Evolutionary conservation across 2,329 filamentous ascomycete genomes (phyloP).

Genomic region (Phyllosticta paracitricarpa): DNA sequence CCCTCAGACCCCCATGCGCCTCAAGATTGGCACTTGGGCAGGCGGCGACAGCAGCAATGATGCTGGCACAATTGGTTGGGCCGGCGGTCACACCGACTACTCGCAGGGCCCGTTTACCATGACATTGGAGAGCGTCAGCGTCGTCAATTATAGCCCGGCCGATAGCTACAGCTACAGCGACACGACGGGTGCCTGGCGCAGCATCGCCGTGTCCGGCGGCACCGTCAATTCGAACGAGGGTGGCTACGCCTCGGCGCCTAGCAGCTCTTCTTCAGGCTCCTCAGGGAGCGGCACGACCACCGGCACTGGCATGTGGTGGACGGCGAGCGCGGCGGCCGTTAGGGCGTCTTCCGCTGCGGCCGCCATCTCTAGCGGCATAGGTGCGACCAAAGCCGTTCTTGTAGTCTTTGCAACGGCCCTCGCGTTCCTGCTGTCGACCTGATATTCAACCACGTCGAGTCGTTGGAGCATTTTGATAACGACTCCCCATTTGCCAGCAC

Average conservation of each 20-base stretch:
- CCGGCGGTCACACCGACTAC: constrained; percentile 43
- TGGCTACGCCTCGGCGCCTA: background rate
- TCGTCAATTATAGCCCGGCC: constrained; percentile 38
- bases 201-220: constrained; percentile 27
- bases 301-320: constrained; percentile 9
- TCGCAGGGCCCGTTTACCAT: constrained; percentile 33
- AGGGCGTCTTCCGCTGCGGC: background rate
- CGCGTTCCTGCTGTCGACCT: background rate
- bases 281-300: background rate
- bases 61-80: constrained; percentile 52
- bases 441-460: background rate
- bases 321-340: constrained; percentile 1
- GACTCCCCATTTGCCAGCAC: background rate
- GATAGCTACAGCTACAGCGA: constrained; percentile 34
- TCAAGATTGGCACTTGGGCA: constrained; percentile 25
- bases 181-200: constrained; percentile 30
- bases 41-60: constrained; percentile 30
- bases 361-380: background rate
- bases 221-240: constrained; percentile 11
- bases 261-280: background rate
- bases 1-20: constrained; percentile 62
- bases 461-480: background rate
- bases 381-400: background rate
- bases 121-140: constrained; percentile 33
- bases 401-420: background rate